phyloP scores from a whole-genome alignment of 2,329 filamentous ascomycete genomes.

The Colletotrichum sp. region DNA sequence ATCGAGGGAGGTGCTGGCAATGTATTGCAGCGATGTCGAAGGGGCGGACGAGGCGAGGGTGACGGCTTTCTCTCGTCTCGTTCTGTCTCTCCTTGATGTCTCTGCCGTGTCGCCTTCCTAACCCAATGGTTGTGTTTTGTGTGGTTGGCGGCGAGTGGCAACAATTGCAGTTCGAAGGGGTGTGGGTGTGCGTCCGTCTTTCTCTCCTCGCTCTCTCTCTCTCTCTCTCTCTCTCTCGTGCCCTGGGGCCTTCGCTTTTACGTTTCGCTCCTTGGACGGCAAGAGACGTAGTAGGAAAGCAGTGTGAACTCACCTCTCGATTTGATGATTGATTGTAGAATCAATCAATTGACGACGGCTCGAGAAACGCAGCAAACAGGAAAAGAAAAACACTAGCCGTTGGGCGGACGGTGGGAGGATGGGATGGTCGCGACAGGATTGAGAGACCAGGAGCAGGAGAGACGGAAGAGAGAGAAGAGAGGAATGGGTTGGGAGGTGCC shows the following conservation, averaged over 20 bases:
- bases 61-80: background rate
- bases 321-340: background rate
- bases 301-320: background rate
- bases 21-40: background rate
- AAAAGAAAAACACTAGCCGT: conserved; percentile 22
- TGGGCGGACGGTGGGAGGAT: conserved; percentile 20
- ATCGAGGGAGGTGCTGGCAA: background rate
- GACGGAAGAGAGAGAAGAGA: conserved; percentile 22
- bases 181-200: background rate
- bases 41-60: background rate
- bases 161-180: background rate
- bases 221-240: background rate
- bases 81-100: conserved; percentile 11
- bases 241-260: background rate
- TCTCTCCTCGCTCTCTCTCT: background rate
- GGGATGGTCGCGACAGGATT: conserved; percentile 21
- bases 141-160: background rate
- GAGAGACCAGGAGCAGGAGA: conserved; percentile 20
- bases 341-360: background rate
- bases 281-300: background rate
- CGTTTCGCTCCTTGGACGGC: background rate
- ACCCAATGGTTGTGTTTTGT: background rate
- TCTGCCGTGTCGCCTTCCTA: conserved; percentile 7
- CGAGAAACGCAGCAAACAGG: conserved; percentile 19
- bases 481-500: conserved; percentile 23